A percentile compares a stretch with the other conserved stretches of the same genome.
Conservation (phyloP, 2,329 filamentous ascomycete species). For the Pseudopithomyces maydicus region DNA sequence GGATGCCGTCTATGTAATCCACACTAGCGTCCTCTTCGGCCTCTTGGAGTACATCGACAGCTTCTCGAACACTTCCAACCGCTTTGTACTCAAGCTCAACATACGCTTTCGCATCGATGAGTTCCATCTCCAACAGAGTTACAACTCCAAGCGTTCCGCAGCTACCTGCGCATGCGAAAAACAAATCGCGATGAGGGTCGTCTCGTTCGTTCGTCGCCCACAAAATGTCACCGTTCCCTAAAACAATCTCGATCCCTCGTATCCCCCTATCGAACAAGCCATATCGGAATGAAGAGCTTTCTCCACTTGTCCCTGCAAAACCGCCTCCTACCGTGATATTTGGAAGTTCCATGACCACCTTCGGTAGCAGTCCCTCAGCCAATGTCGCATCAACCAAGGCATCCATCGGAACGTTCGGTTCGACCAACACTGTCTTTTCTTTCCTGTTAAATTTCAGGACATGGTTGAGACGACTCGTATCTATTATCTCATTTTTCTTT, state of each 20-base stretch:
- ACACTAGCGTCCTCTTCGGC: slow-evolving; percentile 48
- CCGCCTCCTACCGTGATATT: slow-evolving; percentile 72
- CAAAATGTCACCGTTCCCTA: slow-evolving; percentile 62
- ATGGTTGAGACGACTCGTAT: slow-evolving; percentile 56
- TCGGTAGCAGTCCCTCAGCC: slow-evolving; percentile 61
- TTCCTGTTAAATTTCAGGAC: slow-evolving; percentile 51
- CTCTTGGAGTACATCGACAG: slow-evolving; percentile 55
- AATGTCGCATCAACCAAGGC: slow-evolving; percentile 63
- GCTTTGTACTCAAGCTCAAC: slow-evolving; percentile 69
- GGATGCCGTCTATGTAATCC: slow-evolving; percentile 74
- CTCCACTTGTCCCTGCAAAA: slow-evolving; percentile 69
- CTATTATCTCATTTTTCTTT: slow-evolving; percentile 50
- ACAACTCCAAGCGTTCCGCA: slow-evolving; percentile 66
- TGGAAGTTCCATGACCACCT: slow-evolving; percentile 73
- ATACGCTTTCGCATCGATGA: slow-evolving; percentile 59
- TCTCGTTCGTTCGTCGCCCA: slow-evolving; percentile 51
- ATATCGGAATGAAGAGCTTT: slow-evolving; percentile 69
- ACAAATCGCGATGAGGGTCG: slow-evolving; percentile 56
- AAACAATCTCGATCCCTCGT: slow-evolving; percentile 66
- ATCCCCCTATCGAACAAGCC: slow-evolving; percentile 70
- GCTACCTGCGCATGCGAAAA: slow-evolving; percentile 63
- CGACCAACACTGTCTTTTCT: slow-evolving; percentile 58
- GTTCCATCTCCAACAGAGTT: slow-evolving; percentile 64
- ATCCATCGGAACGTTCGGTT: slow-evolving; percentile 74
- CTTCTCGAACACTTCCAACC: slow-evolving; percentile 54